phyloP scores from a whole-genome alignment of 441 rosid species.

The Syzygium malaccense region DNA sequence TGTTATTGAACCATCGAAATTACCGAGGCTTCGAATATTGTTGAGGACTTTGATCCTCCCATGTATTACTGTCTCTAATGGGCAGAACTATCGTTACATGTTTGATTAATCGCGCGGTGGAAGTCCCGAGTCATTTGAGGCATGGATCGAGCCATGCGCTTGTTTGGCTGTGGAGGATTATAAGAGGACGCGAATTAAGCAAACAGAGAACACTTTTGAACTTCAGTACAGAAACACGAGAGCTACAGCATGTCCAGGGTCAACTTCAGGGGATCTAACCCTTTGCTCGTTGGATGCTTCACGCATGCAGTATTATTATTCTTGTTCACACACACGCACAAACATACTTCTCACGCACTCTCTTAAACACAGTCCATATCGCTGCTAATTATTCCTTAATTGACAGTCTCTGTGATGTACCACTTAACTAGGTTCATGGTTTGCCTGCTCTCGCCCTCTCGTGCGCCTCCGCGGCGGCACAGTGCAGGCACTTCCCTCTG shows the following conservation, averaged over 20 bases:
- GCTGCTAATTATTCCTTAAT: not conserved
- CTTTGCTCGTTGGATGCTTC: not conserved
- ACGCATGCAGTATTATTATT: not conserved
- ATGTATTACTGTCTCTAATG: not conserved
- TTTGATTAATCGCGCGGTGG: not conserved
- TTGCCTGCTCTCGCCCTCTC: not conserved
- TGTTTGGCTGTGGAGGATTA: not conserved
- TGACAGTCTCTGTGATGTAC: not conserved
- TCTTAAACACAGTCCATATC: not conserved
- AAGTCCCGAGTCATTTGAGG: not conserved
- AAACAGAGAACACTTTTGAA: not conserved
- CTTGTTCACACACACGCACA: not conserved
- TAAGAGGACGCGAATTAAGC: not conserved
- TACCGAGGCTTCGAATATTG: not conserved
- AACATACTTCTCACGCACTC: not conserved
- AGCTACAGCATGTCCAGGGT: not conserved
- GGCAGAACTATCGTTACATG: not conserved
- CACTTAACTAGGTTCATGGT: not conserved
- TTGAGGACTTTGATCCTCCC: not conserved
- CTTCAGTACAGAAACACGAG: not conserved
- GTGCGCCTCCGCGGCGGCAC: not conserved
- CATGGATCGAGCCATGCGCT: not conserved
- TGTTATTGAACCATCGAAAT: not conserved
- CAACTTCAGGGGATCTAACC: not conserved
- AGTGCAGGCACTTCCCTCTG: not conserved